Evolutionary conservation across 1,284 basidiomycete genomes (phyloP), one percentile per base, ranked within the genome.

Genomic region (Prillingera fragicola): DNA sequence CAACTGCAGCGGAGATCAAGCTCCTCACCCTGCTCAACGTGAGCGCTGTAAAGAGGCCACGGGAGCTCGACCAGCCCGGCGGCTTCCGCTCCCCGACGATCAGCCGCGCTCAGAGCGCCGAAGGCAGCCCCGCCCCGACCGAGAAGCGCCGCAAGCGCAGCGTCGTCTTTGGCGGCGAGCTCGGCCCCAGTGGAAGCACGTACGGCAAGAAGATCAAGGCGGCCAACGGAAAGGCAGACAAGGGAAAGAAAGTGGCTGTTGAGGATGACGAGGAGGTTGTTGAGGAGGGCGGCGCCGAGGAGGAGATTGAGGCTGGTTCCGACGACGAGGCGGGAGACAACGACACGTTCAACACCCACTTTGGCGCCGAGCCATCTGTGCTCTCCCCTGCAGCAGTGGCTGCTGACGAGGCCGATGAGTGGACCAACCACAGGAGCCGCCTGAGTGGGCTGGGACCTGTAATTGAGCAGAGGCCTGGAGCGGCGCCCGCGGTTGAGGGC

Each of bases 21-120:
- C 81, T 98, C 2, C 73, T 97, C 29, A 98, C 95, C 0, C 79
- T 98, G 1, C 78, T 98, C 23, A 98, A 99, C 69, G 88, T 96
- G 2, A 88, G 87, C 37, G 87, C 90, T 0, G 80, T 74, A 23
- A 74, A 82, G 63, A 70, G 76, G 52, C 67, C 73, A 36, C 44
- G 45, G 55, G 69, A 43, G 69, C 76, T 43, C 73, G 78, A 58
- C 41, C 33, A 55, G 18, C 56, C 68, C 44, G 44, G 72, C 55
- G 50, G 80, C 68, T 35, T 59, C 74, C 24, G 76, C n/a, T 50
- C 48, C 2, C 52, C 51, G 14, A 32, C 42, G 12, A 26, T 25
- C 6, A 43, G 36, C 8, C 42, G 39, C 22, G 36, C 35, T 14
- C 35, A 41, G 34, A 24, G 17, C 17, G 28, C 34, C 9, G 22